These are phyloP conservation scores for Coprinopsis sp. DNA, from an alignment of 768 basidiomycete genomes.

Conservation along the genomic window DNA sequence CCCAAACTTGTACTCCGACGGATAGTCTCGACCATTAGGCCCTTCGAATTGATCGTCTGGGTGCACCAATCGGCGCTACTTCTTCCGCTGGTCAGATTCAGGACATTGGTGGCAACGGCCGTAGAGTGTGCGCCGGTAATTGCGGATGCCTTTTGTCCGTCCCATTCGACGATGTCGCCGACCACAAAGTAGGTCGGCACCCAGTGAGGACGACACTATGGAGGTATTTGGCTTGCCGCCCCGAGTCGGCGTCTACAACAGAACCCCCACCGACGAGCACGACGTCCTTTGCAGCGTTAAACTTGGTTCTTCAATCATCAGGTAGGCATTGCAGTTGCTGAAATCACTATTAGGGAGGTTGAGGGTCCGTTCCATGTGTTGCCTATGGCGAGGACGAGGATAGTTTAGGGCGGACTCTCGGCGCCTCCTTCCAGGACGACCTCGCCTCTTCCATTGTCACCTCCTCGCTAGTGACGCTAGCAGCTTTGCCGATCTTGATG, in stretches of 20 bases:
- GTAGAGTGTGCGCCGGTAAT: conserved; percentile 16
- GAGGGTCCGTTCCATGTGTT: conserved; percentile 49
- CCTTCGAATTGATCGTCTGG: conserved; percentile 10
- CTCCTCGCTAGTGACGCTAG: conserved; percentile 6
- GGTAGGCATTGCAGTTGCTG: conserved; percentile 22
- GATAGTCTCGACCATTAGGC: conserved; percentile 6
- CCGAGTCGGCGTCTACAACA: conserved; percentile 34
- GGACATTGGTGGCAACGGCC: conserved; percentile 13
- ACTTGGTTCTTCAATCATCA: conserved; percentile 26
- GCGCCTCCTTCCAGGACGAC: conserved; percentile 43
- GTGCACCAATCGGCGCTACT: conserved; percentile 12
- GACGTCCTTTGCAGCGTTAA: conserved; percentile 38
- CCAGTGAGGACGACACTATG: conserved; percentile 38
- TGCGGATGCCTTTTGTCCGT: conserved; percentile 17
- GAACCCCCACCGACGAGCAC: conserved; percentile 55
- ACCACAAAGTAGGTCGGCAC: conserved; percentile 26
- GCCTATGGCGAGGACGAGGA: conserved; percentile 60
- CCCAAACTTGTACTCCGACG: no score
- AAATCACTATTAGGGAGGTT: conserved; percentile 35
- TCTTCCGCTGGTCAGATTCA: conserved; percentile 13
- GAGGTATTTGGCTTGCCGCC: conserved; percentile 42
- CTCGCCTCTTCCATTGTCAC: conserved; percentile 23
- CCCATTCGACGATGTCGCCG: conserved; percentile 19
- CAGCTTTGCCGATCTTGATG: conserved; percentile 23
- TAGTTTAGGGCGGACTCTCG: conserved; percentile 43